Base-by-base conservation (phyloP, 2,329 filamentous ascomycete species). In the Sclerotinia nivalis region DNA sequence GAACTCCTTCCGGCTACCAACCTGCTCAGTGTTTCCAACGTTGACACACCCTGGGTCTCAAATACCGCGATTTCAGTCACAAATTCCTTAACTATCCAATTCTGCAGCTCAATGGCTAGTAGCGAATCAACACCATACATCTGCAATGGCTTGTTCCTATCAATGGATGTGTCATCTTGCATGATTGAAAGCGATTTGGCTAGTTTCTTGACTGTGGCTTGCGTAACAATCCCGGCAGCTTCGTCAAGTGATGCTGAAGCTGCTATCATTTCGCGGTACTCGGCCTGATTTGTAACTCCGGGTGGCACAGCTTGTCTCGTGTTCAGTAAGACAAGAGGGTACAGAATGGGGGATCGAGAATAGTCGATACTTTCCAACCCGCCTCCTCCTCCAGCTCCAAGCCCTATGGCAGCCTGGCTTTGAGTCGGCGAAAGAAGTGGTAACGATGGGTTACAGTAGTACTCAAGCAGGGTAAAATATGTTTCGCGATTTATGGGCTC, bases 151-250 rank as follows among this genome's bases (percentile, higher is more conserved):
- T 77, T 75, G 0, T 68, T 79, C 4, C 78, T 79, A 67, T 80
- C 77, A 20, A 80, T 74, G 71, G 84, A 83, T 47, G 20, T 49
- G 45, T 22, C 18, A 67, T 84, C 77, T 64, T 84, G 82, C 47
- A 83, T 80, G 2, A 79, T 71, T 50, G 81, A 81, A 74, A 85
- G 80, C 77, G 83, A 77, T 1, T 84, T 77, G 22, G 68, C 70
- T 37, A 75, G 71, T 7, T 3, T 84, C 83, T 65, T 83, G 83
- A 4, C 80, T 80, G 66, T 34, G 71, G 70, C n/a, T 71, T 60
- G 10, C 59, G 66, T 40, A 28, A 72, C 52, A 18, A 61, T 67
- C 4, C 34, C 50, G n/a, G 55, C 45, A 2, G n/a, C 13, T 31
- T n/a, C 25, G 22, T 15, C 58, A 31, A 60, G 37, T 18, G 58